These are phyloP conservation scores for Pleodorina starrii DNA, from an alignment of 139 green algal species.

Conservation along the genomic window DNA sequence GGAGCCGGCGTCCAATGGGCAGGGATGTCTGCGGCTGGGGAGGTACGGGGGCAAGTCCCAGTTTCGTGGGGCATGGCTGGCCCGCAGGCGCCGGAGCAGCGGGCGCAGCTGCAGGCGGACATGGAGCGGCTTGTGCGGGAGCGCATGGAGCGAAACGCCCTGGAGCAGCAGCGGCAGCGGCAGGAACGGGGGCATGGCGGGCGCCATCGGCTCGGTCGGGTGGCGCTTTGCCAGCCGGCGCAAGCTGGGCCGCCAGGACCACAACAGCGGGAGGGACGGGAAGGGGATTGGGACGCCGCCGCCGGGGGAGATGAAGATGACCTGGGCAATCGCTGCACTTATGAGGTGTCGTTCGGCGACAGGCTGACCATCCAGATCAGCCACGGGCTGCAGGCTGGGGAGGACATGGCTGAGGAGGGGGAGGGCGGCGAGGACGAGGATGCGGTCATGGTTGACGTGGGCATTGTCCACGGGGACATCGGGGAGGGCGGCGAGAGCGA, in stretches of 20 bases:
- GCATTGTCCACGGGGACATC: not conserved
- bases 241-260: not conserved
- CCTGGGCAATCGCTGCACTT: not conserved
- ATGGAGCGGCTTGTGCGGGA: conserved; percentile 25
- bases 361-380: conserved; percentile 42
- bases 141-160: conserved; percentile 31
- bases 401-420: not conserved
- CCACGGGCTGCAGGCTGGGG: not conserved
- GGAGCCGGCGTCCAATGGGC: no score
- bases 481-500: not conserved
- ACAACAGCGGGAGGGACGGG: no score
- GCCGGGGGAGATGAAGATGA: not conserved
- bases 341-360: conserved; percentile 24
- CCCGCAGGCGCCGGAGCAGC: not conserved
- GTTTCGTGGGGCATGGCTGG: not conserved
- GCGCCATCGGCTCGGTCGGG: not conserved
- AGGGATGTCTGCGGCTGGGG: no score
- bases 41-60: no score
- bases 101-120: not conserved
- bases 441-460: conserved; percentile 35
- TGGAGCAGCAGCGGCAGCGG: conserved; percentile 8
- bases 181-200: not conserved
- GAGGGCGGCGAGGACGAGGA: conserved; percentile 2
- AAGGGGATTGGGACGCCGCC: no score
- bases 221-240: not conserved